phyloP scores from a whole-genome alignment of 108 stramenopile species.

The Cyclostephanos tholiformis region DNA sequence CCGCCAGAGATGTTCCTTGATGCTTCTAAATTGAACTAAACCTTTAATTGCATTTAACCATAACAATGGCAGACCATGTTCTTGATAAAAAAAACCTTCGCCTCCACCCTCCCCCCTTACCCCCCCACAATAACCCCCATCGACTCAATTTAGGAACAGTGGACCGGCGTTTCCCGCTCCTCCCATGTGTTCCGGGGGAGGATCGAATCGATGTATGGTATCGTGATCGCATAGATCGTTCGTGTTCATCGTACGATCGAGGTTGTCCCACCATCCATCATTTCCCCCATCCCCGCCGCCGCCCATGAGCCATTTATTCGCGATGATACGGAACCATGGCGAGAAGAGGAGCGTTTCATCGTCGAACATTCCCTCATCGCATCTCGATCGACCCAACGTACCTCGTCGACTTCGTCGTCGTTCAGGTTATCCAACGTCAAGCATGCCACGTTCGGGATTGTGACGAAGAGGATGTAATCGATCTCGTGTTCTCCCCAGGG shows the following conservation, averaged over 20 bases:
- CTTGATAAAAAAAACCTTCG: background rate
- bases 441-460: conserved; percentile 59
- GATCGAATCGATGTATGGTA: conserved; percentile 86
- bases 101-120: background rate
- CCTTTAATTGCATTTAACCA: background rate
- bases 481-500: conserved; percentile 99
- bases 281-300: conserved; percentile 2
- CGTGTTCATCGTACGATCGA: conserved; percentile 80
- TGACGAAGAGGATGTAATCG: conserved; percentile 94
- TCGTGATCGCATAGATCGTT: conserved; percentile 69
- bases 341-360: conserved; percentile 77
- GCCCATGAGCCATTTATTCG: conserved; percentile 73
- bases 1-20: conserved; percentile 30
- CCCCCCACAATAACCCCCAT: background rate
- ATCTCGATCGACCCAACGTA: conserved; percentile 67
- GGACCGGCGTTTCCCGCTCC: conserved; percentile 84
- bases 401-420: conserved; percentile 90
- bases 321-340: conserved; percentile 93
- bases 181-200: conserved; percentile 81
- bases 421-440: conserved; percentile 74
- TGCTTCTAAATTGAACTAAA: background rate
- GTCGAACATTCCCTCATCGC: conserved; percentile 75
- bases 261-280: conserved; percentile 82
- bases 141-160: conserved; percentile 40
- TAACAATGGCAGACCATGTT: background rate